Evolutionary conservation across 2,329 filamentous ascomycete species (phyloP).

Genomic region (Pezizomycotina sp.): DNA sequence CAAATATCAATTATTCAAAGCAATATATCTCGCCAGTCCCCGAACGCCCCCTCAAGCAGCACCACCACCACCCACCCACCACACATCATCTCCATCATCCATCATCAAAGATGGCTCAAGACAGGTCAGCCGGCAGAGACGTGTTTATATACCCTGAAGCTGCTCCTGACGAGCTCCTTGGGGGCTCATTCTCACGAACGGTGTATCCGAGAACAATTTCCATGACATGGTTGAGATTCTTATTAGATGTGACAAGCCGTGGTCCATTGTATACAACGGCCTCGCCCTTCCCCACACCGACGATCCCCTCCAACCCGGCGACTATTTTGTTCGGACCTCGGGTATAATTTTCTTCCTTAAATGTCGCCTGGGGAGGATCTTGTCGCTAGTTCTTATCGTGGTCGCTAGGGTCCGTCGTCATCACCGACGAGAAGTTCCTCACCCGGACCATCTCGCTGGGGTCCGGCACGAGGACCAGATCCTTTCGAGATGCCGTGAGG

Average conservation of each 20-base stretch:
- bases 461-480: constrained; percentile 6
- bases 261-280: too few relatives aligned
- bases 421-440: constrained; percentile 17
- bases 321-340: constrained; percentile 18
- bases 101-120: too few relatives aligned
- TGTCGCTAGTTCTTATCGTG: constrained; percentile 6
- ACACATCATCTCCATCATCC: too few relatives aligned
- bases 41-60: too few relatives aligned
- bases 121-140: too few relatives aligned
- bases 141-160: too few relatives aligned
- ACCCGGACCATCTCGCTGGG: constrained; percentile 15
- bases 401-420: constrained; percentile 9
- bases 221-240: constrained; percentile 25
- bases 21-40: too few relatives aligned
- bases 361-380: constrained; percentile 4
- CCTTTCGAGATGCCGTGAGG: constrained; percentile 21
- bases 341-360: constrained; percentile 9
- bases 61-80: too few relatives aligned
- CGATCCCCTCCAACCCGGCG: constrained; percentile 8
- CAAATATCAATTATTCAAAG: too few relatives aligned
- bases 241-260: constrained; percentile 14
- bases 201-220: constrained; percentile 24
- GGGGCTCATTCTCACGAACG: constrained; percentile 20
- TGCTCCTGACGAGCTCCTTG: too few relatives aligned
- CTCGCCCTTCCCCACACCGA: too few relatives aligned